These are phyloP conservation scores for Litchi chinensis DNA, from an alignment of 345 rosid genomes.

Conservation along the genomic window DNA sequence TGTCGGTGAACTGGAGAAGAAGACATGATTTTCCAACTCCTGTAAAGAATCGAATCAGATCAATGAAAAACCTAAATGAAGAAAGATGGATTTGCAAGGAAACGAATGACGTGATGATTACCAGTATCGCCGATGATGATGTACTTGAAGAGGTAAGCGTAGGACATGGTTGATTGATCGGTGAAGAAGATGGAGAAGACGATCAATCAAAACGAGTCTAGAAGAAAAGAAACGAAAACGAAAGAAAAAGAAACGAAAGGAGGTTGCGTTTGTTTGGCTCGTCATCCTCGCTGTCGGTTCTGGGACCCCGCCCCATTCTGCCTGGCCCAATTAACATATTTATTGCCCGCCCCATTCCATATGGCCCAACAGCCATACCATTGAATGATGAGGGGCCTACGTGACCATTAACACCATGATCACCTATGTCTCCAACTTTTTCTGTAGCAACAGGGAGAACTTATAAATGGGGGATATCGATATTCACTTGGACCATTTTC, in stretches of 20 bases:
- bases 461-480: too few relatives aligned
- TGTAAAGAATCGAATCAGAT: slow-evolving; percentile 15
- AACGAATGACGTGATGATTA: neutral
- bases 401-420: too few relatives aligned
- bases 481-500: too few relatives aligned
- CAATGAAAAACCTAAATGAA: neutral
- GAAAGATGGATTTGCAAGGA: neutral
- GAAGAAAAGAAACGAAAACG: neutral
- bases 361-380: too few relatives aligned
- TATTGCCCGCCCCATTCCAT: too few relatives aligned
- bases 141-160: slow-evolving; percentile 96
- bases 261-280: neutral
- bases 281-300: neutral
- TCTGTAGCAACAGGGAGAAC: too few relatives aligned
- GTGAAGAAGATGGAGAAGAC: neutral
- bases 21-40: slow-evolving; percentile 99
- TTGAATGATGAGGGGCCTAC: too few relatives aligned
- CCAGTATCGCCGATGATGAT: slow-evolving; percentile 99
- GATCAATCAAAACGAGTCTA: neutral
- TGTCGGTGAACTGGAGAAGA: slow-evolving; percentile 93
- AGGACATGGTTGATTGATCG: slow-evolving; percentile 48
- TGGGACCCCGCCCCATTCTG: too few relatives aligned
- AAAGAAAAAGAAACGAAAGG: neutral
- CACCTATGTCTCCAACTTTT: too few relatives aligned
- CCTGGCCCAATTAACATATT: too few relatives aligned